Conservation (phyloP, 768 basidiomycete genomes). For the Candolleomyces eurysporus region DNA sequence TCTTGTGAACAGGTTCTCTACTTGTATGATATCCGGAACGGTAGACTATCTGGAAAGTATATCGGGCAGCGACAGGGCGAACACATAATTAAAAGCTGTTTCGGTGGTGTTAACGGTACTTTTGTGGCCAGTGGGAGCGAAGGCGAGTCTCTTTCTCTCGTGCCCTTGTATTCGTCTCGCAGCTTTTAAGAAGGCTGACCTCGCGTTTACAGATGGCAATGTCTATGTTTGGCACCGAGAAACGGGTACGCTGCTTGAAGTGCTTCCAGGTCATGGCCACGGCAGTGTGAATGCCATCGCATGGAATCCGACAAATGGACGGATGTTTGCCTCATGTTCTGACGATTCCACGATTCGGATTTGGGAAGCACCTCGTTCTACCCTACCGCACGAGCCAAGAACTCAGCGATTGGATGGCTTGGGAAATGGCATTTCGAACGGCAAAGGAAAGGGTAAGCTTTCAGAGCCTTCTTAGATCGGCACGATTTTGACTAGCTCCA, state of each 20-base stretch:
- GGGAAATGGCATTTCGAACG: constrained; percentile 23
- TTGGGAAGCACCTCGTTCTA: constrained; percentile 63
- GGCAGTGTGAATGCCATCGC: constrained; percentile 95
- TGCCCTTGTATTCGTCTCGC: not conserved
- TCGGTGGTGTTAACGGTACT: constrained; percentile 86
- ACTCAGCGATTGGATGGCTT: not conserved
- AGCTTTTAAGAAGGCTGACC: constrained; percentile 3
- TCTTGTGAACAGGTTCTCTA: constrained; percentile 71
- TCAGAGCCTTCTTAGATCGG: constrained; percentile 39
- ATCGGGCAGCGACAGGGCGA: constrained; percentile 81
- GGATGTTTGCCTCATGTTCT: constrained; percentile 95
- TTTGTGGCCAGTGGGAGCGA: constrained; percentile 95
- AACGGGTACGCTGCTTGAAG: constrained; percentile 78
- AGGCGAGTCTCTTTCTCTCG: constrained; percentile 46
- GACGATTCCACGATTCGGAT: constrained; percentile 90
- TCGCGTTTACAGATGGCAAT: constrained; percentile 64
- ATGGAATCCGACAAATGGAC: constrained; percentile 88
- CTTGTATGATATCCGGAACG: constrained; percentile 76
- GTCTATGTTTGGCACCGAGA: constrained; percentile 96
- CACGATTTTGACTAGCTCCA: constrained; percentile 9
- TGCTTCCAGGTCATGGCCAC: constrained; percentile 81
- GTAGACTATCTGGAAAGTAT: constrained; percentile 73
- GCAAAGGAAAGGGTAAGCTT: constrained; percentile 67
- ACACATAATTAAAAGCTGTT: constrained; percentile 90
- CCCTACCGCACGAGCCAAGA: not conserved